Percentiles rank a stretch among this genome's conserved stretches.
Conservation (phyloP, 169 alveolate species). For the Plasmodium fragile region DNA sequence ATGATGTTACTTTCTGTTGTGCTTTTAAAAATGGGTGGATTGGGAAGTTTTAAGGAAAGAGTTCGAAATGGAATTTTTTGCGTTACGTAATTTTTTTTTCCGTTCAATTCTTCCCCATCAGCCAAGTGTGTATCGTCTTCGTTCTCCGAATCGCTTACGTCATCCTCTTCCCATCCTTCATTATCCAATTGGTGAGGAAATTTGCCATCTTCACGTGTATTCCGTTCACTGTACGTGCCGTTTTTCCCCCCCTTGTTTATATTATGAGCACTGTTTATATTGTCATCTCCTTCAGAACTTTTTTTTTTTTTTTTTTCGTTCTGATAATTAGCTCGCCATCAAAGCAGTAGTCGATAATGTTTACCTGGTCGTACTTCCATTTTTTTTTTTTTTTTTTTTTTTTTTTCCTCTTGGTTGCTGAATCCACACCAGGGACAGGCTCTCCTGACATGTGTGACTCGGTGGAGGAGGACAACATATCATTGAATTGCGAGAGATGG, state of each 20-base stretch:
- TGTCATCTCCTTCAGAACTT: background rate
- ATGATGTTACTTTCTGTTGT: slow-evolving; percentile 91
- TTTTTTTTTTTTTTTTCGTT: slow-evolving; percentile 36
- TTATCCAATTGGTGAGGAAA: background rate
- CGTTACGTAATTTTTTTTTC: slow-evolving; percentile 47
- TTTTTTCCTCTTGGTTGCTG: background rate
- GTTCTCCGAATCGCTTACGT: background rate
- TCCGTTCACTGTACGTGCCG: background rate
- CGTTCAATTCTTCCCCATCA: slow-evolving; percentile 74
- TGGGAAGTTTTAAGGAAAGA: slow-evolving; percentile 86
- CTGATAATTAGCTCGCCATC: slow-evolving; percentile 64
- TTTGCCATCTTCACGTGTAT: background rate
- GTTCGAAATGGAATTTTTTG: slow-evolving; percentile 78
- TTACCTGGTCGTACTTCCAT: slow-evolving; percentile 42
- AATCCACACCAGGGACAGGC: background rate
- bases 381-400: slow-evolving; percentile 29
- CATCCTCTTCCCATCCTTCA: background rate
- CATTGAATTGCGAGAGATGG: background rate
- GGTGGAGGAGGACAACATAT: background rate
- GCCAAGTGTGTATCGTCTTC: background rate
- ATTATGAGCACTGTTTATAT: background rate
- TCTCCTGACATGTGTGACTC: background rate
- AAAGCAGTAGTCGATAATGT: slow-evolving; percentile 70
- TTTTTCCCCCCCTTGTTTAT: background rate
- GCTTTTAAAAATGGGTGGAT: slow-evolving; percentile 96